These are phyloP conservation scores for Chrysoporthe deuterocubensis DNA, from an alignment of 2,329 filamentous ascomycete genomes.

Conservation along the genomic window DNA sequence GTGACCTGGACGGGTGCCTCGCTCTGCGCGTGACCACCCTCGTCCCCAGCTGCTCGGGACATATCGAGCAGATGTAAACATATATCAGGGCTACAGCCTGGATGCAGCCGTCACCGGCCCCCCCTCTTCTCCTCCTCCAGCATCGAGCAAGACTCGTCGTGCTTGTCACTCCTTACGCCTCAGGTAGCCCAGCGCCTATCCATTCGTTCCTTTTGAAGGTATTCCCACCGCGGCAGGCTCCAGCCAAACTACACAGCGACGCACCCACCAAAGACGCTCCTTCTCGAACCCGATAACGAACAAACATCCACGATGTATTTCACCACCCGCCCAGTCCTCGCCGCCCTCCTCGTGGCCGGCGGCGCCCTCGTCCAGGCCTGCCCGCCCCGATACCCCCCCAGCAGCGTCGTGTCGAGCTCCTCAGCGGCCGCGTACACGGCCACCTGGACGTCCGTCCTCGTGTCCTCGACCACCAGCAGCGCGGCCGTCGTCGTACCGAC, in stretches of 20 bases:
- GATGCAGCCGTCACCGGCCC: background rate
- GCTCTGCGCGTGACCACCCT: background rate
- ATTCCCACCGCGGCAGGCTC: conserved; percentile 19
- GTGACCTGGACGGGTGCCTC: background rate
- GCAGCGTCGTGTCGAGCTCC: background rate
- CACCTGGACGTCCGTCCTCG: conserved; percentile 1
- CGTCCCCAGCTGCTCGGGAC: background rate
- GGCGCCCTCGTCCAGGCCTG: conserved; percentile 17
- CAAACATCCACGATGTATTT: conserved; percentile 19
- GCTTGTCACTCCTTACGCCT: conserved; percentile 23
- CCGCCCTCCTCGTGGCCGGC: conserved; percentile 25
- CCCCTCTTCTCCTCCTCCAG: background rate
- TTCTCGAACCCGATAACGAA: background rate
- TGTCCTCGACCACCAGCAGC: background rate
- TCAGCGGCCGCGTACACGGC: conserved; percentile 7
- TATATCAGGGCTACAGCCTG: background rate
- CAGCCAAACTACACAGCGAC: conserved; percentile 10
- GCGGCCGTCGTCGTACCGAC: background rate
- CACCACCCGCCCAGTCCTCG: conserved; percentile 25
- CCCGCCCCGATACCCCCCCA: conserved; percentile 5
- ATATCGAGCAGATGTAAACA: background rate
- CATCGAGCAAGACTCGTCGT: conserved; percentile 22
- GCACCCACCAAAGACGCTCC: conserved; percentile 6
- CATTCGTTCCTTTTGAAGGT: conserved; percentile 19
- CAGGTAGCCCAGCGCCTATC: conserved; percentile 19